Base-by-base conservation (phyloP, 257 asterid species). In the Knoxia roxburghii region DNA sequence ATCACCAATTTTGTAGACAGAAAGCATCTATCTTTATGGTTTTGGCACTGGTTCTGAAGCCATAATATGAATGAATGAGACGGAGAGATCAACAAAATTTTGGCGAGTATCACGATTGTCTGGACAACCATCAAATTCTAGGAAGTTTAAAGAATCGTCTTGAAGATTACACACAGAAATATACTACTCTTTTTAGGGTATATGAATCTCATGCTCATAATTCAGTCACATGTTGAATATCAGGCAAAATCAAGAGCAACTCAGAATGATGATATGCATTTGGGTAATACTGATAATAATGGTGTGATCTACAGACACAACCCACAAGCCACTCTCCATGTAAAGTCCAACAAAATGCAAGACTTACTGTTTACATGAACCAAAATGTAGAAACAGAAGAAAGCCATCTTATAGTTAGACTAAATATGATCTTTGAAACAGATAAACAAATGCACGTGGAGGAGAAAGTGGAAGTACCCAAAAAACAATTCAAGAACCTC, bases 321-420 rank as follows among this genome's bases (percentile, higher is more conserved):
- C 85, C 97, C 95, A 78, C 69, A 83, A 71, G 85, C 80, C 81
- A 78, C 95, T 83, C 86, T 71, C 85, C 84, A 69, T 79, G 88
- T 80, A 74, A 77, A 78, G 68, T 63, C 77, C 72, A 78, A 71
- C 85, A 76, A 71, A 72, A 73, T 74, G 84, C 86, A 80, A 82
- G 77, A 71, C 40, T 77, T 60, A 30, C 48, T 65, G 41, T 27
- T 59, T 65, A 51, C 71, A 75, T 24, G 56, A 58, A 72, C 54
- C 60, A 39, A 59, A 39, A 49, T 50, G 69, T 35, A 76, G 70
- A 75, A 78, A 68, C 70, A 71, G 71, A 68, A 67, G 71, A 70
- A 72, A 67, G 50, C 72, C 74, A 72, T 78, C 75, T 69, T 64
- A 53, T 37, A 75, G 59, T 69, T 71, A 29, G 59, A 70, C 23